A percentile compares a stretch with the other conserved stretches of the same genome.
phyloP scores from a whole-genome alignment of 768 basidiomycete genomes.

The Boletus sensibilis region DNA sequence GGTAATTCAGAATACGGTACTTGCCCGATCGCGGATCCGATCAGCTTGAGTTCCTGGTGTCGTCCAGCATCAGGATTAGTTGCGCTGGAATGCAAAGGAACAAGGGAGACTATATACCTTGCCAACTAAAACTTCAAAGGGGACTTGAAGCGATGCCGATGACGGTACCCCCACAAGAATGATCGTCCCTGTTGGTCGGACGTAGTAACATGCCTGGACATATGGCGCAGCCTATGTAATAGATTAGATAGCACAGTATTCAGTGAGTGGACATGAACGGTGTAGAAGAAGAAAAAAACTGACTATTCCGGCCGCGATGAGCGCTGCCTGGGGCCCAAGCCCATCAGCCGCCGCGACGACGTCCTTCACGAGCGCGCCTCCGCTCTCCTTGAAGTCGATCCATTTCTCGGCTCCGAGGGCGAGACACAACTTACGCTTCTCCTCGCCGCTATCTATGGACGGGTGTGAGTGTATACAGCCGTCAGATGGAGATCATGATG shows the following conservation, averaged over 20 bases:
- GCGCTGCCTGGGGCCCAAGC: constrained; percentile 41
- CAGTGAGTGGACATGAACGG: not conserved
- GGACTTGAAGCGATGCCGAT: constrained; percentile 22
- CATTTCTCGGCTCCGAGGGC: constrained; percentile 42
- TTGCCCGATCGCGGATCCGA: constrained; percentile 23
- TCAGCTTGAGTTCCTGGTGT: constrained; percentile 22
- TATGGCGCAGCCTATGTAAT: constrained; percentile 37
- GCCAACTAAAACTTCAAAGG: constrained; percentile 33
- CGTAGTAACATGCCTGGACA: constrained; percentile 43
- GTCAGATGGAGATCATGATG: not conserved
- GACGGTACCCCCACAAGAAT: constrained; percentile 42
- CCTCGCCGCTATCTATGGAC: constrained; percentile 41
- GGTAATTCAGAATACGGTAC: not conserved
- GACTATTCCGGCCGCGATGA: constrained; percentile 25
- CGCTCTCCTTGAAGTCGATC: constrained; percentile 46
- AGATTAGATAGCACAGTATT: not conserved
- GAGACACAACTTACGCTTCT: constrained; percentile 38
- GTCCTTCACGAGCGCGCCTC: constrained; percentile 37
- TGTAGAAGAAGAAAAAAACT: not conserved
- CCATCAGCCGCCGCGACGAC: constrained; percentile 42
- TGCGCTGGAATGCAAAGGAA: not conserved
- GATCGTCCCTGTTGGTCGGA: constrained; percentile 42
- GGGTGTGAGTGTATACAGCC: not conserved
- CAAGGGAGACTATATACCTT: constrained; percentile 15
- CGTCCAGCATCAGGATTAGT: not conserved